Percentiles rank a stretch among this genome's conserved stretches.
Evolutionary conservation across 192 early-diverging fungal species (phyloP).

Genomic region (Jimgerdemannia flammicorona): DNA sequence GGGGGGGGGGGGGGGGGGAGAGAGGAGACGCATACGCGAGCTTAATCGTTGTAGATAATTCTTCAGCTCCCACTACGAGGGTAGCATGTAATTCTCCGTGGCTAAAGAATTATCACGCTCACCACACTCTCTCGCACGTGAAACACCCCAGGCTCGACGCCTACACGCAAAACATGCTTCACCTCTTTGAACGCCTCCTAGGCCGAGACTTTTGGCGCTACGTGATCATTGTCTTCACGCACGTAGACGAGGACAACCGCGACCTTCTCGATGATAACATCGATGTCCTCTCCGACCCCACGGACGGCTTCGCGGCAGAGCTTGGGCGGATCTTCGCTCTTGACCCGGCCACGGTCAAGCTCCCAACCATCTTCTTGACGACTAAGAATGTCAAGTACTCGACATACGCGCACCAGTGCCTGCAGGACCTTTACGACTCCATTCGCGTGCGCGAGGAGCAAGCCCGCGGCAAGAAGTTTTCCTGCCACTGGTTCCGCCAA

Average conservation of each 20-base stretch:
- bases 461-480: constrained; percentile 36
- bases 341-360: constrained; percentile 24
- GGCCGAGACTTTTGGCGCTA: constrained; percentile 52
- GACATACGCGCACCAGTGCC: constrained; percentile 39
- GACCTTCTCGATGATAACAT: constrained; percentile 44
- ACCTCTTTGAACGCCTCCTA: constrained; percentile 39
- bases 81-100: too few species aligned
- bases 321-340: constrained; percentile 41
- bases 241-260: constrained; percentile 42
- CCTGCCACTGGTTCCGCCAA: constrained; percentile 43
- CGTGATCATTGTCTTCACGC: constrained; percentile 50
- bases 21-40: not conserved
- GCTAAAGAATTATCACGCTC: not conserved
- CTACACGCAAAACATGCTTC: constrained; percentile 49
- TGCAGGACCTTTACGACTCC: constrained; percentile 42
- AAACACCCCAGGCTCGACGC: constrained; percentile 36
- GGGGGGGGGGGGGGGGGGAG: too few species aligned
- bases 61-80: constrained; percentile 1
- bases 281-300: constrained; percentile 35
- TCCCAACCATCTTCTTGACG: constrained; percentile 42
- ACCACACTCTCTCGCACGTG: not conserved
- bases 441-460: constrained; percentile 34
- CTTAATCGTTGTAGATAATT: too few species aligned
- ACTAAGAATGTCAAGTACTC: constrained; percentile 39
- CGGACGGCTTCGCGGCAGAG: constrained; percentile 43